A percentile compares a stretch with the other conserved stretches of the same genome.
phyloP scores from a whole-genome alignment of 371 early-diverging fungal species.

The Rhizopus delemar region DNA sequence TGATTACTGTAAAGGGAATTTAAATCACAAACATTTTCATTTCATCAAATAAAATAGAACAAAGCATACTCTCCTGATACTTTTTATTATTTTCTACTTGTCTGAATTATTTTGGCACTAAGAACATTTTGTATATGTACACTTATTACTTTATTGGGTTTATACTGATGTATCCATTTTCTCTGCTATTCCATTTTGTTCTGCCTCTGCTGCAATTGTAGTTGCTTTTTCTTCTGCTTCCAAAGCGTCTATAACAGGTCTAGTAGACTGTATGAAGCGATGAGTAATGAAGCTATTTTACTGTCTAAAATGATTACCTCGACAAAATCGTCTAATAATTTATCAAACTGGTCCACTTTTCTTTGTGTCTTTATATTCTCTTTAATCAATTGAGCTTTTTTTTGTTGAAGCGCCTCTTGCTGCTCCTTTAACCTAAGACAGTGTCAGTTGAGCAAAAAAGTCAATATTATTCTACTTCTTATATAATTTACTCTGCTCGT shows the following conservation, averaged over 20 bases:
- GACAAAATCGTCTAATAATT: slow-evolving; percentile 45
- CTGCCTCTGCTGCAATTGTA: neutral
- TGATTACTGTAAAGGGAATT: no score
- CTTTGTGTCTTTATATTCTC: slow-evolving; percentile 47
- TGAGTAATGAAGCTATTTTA: neutral
- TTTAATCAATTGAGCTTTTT: slow-evolving; percentile 39
- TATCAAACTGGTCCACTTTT: slow-evolving; percentile 46
- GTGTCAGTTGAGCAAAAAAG: neutral
- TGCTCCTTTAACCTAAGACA: slow-evolving; percentile 39
- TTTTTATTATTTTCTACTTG: neutral
- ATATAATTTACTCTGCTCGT: slow-evolving; percentile 32
- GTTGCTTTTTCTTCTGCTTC: slow-evolving; percentile 11
- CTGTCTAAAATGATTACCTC: slow-evolving; percentile 24
- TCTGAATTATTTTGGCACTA: neutral
- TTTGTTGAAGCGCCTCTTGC: slow-evolving; percentile 36
- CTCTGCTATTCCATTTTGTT: neutral
- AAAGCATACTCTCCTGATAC: neutral
- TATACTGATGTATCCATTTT: slow-evolving; percentile 25
- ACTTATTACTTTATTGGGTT: slow-evolving; percentile 1
- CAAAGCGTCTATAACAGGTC: slow-evolving; percentile 28
- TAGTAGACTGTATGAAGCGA: slow-evolving; percentile 14
- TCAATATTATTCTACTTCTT: neutral
- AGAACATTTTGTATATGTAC: neutral
- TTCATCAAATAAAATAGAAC: neutral
- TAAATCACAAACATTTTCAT: no score